Conservation (phyloP, 1,284 basidiomycete genomes). For the Lentinula novae-zelandiae region DNA sequence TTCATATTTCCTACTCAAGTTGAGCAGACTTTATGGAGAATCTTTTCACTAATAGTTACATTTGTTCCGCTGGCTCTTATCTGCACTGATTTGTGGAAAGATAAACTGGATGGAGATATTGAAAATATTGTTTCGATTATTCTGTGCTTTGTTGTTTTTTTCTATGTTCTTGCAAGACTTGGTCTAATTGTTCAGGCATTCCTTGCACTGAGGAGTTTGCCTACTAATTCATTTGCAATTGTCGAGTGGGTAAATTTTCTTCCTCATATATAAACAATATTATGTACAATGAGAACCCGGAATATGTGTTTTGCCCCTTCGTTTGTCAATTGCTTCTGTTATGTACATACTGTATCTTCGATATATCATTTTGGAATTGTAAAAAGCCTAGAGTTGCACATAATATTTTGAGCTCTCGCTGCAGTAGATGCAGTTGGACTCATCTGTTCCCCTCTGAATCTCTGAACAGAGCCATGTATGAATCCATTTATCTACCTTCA, state of each 20-base stretch:
- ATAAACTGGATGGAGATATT: neutral
- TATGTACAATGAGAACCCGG: no score
- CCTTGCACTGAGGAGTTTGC: slow-evolving; percentile 7
- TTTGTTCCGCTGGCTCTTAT: neutral
- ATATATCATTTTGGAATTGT: no score
- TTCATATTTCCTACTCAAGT: neutral
- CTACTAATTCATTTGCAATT: neutral
- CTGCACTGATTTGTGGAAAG: neutral
- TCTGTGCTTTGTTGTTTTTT: neutral
- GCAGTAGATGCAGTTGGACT: no score
- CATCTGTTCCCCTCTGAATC: no score
- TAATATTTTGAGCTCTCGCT: no score
- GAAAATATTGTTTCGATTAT: neutral
- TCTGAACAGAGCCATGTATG: no score
- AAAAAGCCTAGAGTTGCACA: no score
- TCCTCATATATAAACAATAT: slow-evolving; percentile 9
- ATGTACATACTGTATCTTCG: no score
- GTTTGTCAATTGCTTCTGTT: no score
- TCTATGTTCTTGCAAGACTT: slow-evolving; percentile 2
- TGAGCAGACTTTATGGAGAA: slow-evolving; percentile 6
- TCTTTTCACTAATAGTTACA: neutral
- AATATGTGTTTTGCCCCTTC: no score
- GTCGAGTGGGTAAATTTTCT: slow-evolving; percentile 10
- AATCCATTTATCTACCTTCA: no score
- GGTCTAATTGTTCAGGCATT: slow-evolving; percentile 9